Evolutionary conservation across 495 filamentous ascomycete genomes (phyloP).

Genomic region (Friedmanniomyces simplex): DNA sequence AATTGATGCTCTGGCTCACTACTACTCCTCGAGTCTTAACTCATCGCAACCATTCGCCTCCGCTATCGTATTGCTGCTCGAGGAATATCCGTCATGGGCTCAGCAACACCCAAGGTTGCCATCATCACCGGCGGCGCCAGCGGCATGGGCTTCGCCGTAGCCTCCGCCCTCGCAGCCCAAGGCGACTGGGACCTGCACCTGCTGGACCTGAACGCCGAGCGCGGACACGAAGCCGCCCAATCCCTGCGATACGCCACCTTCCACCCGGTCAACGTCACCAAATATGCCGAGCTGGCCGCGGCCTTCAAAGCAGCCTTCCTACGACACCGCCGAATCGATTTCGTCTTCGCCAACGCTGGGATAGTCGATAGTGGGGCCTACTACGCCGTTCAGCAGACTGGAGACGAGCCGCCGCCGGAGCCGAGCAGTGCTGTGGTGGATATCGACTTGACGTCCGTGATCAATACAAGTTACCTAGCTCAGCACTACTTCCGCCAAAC

Average conservation of each 20-base stretch:
- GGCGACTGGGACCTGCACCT: slow-evolving; percentile 25
- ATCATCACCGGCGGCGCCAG: too few species aligned
- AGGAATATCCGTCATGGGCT: not conserved
- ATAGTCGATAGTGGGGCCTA: slow-evolving; percentile 24
- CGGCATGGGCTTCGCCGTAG: too few species aligned
- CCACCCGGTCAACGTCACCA: slow-evolving; percentile 22
- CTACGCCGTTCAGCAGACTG: slow-evolving; percentile 20
- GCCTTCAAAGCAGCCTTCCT: slow-evolving; percentile 23
- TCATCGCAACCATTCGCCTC: too few species aligned
- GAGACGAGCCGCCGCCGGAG: slow-evolving; percentile 19
- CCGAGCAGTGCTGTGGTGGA: slow-evolving; percentile 19
- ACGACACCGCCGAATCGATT: slow-evolving; percentile 18
- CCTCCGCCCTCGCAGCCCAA: slow-evolving; percentile 18
- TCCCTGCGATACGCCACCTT: slow-evolving; percentile 18
- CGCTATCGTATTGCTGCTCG: too few species aligned
- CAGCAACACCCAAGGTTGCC: not conserved
- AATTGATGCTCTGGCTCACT: too few species aligned
- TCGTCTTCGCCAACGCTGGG: slow-evolving; percentile 30
- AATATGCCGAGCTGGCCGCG: slow-evolving; percentile 19
- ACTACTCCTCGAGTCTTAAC: too few species aligned
- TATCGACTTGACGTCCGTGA: slow-evolving; percentile 25
- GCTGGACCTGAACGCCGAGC: slow-evolving; percentile 22
- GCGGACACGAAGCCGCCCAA: slow-evolving; percentile 17
- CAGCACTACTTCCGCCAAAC: slow-evolving; percentile 25
- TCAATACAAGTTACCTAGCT: slow-evolving; percentile 23